Evolutionary conservation across 139 green algal genomes (phyloP).

Genomic region (Marvania coccoides): DNA sequence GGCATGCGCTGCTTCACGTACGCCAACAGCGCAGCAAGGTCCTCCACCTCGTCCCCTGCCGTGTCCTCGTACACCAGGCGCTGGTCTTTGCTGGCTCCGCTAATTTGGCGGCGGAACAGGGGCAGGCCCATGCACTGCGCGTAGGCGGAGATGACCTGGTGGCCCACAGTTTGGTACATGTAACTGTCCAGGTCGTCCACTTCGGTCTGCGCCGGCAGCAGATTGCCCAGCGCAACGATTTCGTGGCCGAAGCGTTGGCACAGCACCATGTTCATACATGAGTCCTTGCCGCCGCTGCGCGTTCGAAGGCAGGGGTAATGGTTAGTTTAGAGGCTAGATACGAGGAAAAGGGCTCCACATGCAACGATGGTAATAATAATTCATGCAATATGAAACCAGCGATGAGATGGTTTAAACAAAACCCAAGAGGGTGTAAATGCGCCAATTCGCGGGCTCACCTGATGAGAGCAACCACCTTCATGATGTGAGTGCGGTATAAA

Average conservation of each 20-base stretch:
- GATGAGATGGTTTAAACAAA: no score
- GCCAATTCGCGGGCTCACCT: slow-evolving; percentile 23
- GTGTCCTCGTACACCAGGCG: slow-evolving; percentile 57
- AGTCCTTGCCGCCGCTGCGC: slow-evolving; percentile 70
- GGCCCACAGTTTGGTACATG: slow-evolving; percentile 95
- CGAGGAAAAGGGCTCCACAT: background rate
- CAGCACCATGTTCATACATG: slow-evolving; percentile 58
- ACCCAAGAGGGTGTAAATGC: no score
- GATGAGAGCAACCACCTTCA: slow-evolving; percentile 26
- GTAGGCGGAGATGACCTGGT: slow-evolving; percentile 75
- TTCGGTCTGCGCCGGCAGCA: slow-evolving; percentile 41
- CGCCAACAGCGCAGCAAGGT: slow-evolving; percentile 68
- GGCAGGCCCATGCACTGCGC: slow-evolving; percentile 76
- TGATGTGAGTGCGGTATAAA: no score
- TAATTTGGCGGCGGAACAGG: slow-evolving; percentile 68
- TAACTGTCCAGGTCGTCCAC: slow-evolving; percentile 86
- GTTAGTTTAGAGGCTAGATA: no score
- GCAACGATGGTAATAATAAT: background rate
- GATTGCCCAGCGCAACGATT: slow-evolving; percentile 68
- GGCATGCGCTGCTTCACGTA: slow-evolving; percentile 46
- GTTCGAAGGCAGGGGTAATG: background rate
- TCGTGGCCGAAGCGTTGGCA: slow-evolving; percentile 51
- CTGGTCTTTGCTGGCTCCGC: slow-evolving; percentile 43
- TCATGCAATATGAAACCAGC: background rate
- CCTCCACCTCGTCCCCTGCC: slow-evolving; percentile 88